Conservation (phyloP, 2,329 filamentous ascomycete genomes). For the Sporothrix variecibatus region DNA sequence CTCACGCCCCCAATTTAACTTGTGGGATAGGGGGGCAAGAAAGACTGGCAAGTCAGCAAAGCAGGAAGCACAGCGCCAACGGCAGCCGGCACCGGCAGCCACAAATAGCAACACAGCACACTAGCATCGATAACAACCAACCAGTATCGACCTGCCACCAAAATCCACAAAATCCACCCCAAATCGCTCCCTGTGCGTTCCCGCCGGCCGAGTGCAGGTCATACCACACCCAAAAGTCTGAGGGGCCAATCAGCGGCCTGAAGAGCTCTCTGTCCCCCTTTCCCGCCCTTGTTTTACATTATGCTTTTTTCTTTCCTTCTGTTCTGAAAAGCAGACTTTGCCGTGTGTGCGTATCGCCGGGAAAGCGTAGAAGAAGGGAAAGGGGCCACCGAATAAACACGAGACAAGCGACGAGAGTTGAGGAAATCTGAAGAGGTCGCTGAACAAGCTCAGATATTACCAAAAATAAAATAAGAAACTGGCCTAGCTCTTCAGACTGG, state of each 20-base stretch:
- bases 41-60: neutral
- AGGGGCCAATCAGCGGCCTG: conserved; percentile 30
- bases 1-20: neutral
- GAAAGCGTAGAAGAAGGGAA: neutral
- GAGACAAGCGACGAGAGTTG: conserved; percentile 21
- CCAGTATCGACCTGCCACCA: neutral
- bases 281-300: conserved; percentile 21
- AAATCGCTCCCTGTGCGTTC: conserved; percentile 16
- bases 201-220: neutral
- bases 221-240: conserved; percentile 23
- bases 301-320: neutral
- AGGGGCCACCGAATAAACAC: conserved; percentile 19
- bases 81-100: conserved; percentile 6
- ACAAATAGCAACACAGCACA: conserved; percentile 15
- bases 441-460: neutral
- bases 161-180: neutral
- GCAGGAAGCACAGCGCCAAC: neutral
- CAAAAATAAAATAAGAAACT: conserved; percentile 2
- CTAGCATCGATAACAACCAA: neutral
- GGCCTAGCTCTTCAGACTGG: conserved; percentile 23
- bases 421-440: neutral
- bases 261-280: conserved; percentile 26
- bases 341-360: conserved; percentile 28
- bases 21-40: neutral
- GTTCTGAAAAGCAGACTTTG: neutral